Percentiles rank a stretch among this genome's conserved stretches.
phyloP scores from a whole-genome alignment of 768 basidiomycete genomes.

The Leucocoprinus birnbaumii region DNA sequence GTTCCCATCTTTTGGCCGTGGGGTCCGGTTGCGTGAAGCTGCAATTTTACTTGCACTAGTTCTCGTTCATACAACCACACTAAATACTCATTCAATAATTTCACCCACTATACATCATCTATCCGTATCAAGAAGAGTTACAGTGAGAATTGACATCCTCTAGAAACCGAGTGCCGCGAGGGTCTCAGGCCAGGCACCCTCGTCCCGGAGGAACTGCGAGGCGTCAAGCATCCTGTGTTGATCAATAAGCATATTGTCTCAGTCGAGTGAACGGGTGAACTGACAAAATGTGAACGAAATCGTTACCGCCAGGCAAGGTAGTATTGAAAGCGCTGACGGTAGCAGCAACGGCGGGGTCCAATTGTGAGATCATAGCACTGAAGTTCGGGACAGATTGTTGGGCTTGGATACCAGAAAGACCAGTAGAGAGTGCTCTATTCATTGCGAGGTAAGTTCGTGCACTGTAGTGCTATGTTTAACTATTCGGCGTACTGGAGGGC shows the following conservation, averaged over 20 bases:
- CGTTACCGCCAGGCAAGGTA: constrained; percentile 24
- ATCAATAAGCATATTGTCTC: no score
- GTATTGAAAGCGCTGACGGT: constrained; percentile 24
- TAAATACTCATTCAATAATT: not conserved
- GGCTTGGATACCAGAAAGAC: constrained; percentile 26
- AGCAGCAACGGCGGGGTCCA: constrained; percentile 28
- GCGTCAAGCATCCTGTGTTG: constrained; percentile 31
- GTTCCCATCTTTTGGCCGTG: constrained; percentile 49
- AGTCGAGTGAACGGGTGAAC: not conserved
- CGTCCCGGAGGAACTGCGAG: constrained; percentile 27
- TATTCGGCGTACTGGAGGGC: constrained; percentile 22
- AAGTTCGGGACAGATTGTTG: constrained; percentile 24
- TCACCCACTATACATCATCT: not conserved
- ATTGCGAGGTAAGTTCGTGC: not conserved
- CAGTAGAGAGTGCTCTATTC: constrained; percentile 25
- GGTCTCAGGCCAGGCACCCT: constrained; percentile 30
- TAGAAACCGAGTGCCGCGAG: constrained; percentile 30
- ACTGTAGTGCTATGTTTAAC: not conserved
- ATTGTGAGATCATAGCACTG: constrained; percentile 18
- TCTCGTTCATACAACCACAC: not conserved
- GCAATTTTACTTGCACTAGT: not conserved
- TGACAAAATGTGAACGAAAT: constrained; percentile 26
- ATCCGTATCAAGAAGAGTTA: not conserved
- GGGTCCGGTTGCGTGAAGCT: constrained; percentile 20
- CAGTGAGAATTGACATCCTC: not conserved